Conservation (phyloP, 495 filamentous ascomycete species). For the Poronia punctata region DNA sequence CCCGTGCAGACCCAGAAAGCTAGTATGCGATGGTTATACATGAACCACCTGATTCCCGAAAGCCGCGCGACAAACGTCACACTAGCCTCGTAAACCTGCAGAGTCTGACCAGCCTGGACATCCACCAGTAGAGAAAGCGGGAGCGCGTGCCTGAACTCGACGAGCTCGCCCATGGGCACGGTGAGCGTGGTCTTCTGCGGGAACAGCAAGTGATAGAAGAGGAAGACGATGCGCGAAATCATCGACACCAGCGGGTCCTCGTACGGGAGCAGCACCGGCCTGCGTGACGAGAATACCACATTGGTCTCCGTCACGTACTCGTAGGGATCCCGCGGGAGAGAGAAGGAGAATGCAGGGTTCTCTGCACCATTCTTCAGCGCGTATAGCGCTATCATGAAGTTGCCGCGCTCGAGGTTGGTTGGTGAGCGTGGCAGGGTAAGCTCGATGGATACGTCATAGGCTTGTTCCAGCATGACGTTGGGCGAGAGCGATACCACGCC, state of each 20-base stretch:
- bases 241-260: constrained; percentile 29
- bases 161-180: constrained; percentile 63
- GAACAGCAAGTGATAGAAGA: constrained; percentile 37
- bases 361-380: constrained; percentile 27
- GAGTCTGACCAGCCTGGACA: constrained; percentile 54
- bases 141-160: constrained; percentile 55
- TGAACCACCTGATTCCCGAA: constrained; percentile 70
- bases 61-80: constrained; percentile 67
- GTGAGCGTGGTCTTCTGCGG: constrained; percentile 46
- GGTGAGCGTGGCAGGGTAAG: constrained; percentile 56
- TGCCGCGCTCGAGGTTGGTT: constrained; percentile 56
- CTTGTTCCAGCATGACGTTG: constrained; percentile 46
- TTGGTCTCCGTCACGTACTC: constrained; percentile 17
- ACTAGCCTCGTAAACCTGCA: constrained; percentile 67
- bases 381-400: constrained; percentile 88
- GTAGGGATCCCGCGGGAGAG: constrained; percentile 8
- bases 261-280: constrained; percentile 36
- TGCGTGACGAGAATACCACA: constrained; percentile 29
- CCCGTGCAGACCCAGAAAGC: constrained; percentile 59
- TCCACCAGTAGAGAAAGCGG: constrained; percentile 57
- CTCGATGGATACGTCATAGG: constrained; percentile 56
- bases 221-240: constrained; percentile 34
- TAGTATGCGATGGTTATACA: constrained; percentile 70
- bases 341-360: constrained; percentile 16
- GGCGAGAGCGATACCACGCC: constrained; percentile 39